Evolutionary conservation across 495 filamentous ascomycete genomes (phyloP).

Genomic region (Penicillium goetzii): DNA sequence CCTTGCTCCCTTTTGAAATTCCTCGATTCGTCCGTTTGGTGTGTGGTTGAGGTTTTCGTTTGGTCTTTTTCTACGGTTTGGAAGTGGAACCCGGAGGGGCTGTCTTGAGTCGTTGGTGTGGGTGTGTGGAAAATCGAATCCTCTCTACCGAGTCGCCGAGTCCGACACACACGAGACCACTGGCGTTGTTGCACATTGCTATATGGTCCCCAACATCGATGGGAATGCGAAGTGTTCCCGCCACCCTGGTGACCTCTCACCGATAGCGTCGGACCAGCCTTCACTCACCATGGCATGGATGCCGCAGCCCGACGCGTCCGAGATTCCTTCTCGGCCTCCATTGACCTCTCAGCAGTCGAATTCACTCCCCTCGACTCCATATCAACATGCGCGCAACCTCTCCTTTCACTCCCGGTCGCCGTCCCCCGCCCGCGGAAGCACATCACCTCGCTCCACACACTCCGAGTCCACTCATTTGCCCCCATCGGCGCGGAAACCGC

Average conservation of each 20-base stretch:
- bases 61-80: conserved; percentile 15
- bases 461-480: conserved; percentile 81
- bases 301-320: conserved; percentile 41
- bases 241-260: conserved; percentile 46
- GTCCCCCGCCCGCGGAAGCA: conserved; percentile 77
- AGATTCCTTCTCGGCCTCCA: conserved; percentile 45
- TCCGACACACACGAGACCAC: conserved; percentile 17
- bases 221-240: conserved; percentile 47
- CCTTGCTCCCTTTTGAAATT: not conserved
- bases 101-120: conserved; percentile 28
- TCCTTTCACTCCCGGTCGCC: conserved; percentile 84
- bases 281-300: conserved; percentile 49
- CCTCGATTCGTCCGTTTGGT: not conserved
- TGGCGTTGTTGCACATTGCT: conserved; percentile 33
- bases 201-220: conserved; percentile 52
- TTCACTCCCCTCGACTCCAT: conserved; percentile 93
- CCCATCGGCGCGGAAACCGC: conserved; percentile 63
- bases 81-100: conserved; percentile 27
- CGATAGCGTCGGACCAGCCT: conserved; percentile 47
- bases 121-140: conserved; percentile 15
- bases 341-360: conserved; percentile 73
- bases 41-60: conserved; percentile 14
- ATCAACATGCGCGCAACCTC: conserved; percentile 82
- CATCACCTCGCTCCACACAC: conserved; percentile 86
- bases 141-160: conserved; percentile 27